Conservation (phyloP, 2,329 filamentous ascomycete genomes). For the Pezicula rhizophila region DNA sequence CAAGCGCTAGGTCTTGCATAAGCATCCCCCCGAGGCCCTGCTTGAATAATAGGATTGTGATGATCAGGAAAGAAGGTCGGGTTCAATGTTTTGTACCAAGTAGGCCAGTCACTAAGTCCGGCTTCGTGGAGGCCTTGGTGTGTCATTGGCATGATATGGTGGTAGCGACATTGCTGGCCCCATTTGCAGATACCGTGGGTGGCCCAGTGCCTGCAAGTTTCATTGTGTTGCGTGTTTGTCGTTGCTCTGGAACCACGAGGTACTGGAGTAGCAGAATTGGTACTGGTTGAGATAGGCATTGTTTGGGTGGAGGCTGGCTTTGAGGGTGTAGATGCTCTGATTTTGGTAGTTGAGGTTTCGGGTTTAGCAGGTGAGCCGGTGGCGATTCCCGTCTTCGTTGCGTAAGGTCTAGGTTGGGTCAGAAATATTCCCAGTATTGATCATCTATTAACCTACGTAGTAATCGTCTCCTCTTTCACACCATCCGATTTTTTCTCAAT, state of each 20-base stretch:
- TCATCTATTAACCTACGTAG: neutral
- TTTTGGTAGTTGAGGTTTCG: neutral
- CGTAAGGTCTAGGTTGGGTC: neutral
- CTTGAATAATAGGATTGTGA: neutral
- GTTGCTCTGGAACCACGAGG: neutral
- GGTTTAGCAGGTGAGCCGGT: neutral
- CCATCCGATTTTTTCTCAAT: slow-evolving; percentile 4
- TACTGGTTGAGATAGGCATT: neutral
- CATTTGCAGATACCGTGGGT: slow-evolving; percentile 41
- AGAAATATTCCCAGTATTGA: neutral
- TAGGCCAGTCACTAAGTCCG: slow-evolving; percentile 36
- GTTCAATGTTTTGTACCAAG: slow-evolving; percentile 33
- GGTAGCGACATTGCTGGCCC: slow-evolving; percentile 36
- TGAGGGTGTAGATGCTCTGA: neutral
- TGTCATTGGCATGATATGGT: slow-evolving; percentile 42
- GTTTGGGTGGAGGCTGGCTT: neutral
- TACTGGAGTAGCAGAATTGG: neutral
- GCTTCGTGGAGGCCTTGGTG: slow-evolving; percentile 33
- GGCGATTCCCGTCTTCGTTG: neutral
- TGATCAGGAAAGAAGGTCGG: slow-evolving; percentile 16
- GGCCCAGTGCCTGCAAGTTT: slow-evolving; percentile 42
- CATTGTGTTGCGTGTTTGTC: slow-evolving; percentile 2
- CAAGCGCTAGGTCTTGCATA: neutral
- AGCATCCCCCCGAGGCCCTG: neutral
- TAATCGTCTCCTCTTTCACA: neutral